phyloP scores from a whole-genome alignment of 495 filamentous ascomycete species.

The Sordaria brevicollis region DNA sequence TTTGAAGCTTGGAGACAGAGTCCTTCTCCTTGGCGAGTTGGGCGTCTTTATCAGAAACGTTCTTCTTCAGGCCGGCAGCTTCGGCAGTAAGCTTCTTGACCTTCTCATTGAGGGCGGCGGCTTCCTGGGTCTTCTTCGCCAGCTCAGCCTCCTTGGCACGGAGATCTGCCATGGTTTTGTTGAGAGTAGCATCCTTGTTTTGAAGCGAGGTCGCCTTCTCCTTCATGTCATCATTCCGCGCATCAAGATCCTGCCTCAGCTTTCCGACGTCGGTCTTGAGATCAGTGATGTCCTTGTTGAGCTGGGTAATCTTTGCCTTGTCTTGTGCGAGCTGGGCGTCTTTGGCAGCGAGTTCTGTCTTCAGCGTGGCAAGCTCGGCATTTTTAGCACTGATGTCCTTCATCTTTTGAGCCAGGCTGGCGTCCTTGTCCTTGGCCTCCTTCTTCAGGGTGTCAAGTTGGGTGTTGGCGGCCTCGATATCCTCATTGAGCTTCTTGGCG shows the following conservation, averaged over 20 bases:
- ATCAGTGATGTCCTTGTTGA: neutral
- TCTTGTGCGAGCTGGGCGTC: neutral
- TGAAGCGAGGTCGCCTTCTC: too few relatives aligned
- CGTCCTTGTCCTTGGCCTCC: neutral
- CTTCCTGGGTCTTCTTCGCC: too few relatives aligned
- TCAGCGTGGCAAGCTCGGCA: neutral
- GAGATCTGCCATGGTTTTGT: too few relatives aligned
- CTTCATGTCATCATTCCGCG: too few relatives aligned
- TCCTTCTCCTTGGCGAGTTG: neutral
- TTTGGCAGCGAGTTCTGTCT: neutral
- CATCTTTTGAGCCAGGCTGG: neutral
- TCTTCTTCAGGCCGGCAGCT: neutral
- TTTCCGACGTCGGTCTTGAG: neutral
- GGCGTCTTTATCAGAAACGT: neutral
- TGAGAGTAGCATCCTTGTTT: too few relatives aligned
- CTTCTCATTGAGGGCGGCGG: too few relatives aligned
- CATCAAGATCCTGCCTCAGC: neutral
- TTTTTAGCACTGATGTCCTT: neutral
- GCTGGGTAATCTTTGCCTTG: neutral
- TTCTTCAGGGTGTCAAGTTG: neutral
- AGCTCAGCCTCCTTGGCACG: too few relatives aligned
- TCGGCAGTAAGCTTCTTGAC: too few relatives aligned
- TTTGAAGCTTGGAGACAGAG: neutral
- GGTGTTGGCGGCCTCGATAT: neutral
- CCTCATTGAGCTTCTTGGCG: neutral